A percentile compares a stretch with the other conserved stretches of the same genome.
phyloP scores from a whole-genome alignment of 306 rosid species.

The Castanopsis chinensis region DNA sequence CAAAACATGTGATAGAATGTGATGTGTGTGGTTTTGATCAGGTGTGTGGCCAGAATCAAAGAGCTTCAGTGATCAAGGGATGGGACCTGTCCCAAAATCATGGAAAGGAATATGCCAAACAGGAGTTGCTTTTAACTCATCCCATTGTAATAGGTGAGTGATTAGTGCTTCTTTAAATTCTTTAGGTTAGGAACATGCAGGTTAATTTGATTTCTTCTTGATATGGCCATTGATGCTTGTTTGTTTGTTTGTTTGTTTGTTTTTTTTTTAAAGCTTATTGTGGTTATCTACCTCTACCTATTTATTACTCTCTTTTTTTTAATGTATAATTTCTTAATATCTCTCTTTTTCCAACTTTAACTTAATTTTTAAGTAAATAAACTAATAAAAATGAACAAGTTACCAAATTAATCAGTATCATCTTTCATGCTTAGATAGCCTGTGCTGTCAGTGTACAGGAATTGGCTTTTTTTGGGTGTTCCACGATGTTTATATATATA shows the following conservation, averaged over 20 bases:
- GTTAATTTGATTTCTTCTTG: too few relatives aligned
- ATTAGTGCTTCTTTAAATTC: neutral
- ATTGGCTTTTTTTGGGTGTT: neutral
- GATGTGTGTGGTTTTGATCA: slow-evolving; percentile 18
- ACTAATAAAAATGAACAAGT: too few relatives aligned
- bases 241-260: too few relatives aligned
- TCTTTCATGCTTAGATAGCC: neutral
- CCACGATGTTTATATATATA: neutral
- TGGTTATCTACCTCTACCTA: too few relatives aligned
- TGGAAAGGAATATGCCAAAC: slow-evolving; percentile 81
- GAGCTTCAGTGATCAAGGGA: slow-evolving; percentile 76
- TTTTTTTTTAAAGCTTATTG: too few relatives aligned
- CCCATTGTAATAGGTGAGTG: slow-evolving; percentile 61
- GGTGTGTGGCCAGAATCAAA: slow-evolving; percentile 90
- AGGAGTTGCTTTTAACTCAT: slow-evolving; percentile 58
- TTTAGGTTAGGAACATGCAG: too few relatives aligned
- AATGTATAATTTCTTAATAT: too few relatives aligned
- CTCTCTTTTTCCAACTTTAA: too few relatives aligned
- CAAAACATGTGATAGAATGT: neutral
- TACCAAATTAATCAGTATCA: neutral
- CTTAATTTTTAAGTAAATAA: too few relatives aligned
- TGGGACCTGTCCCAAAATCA: slow-evolving; percentile 65
- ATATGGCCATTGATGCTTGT: too few relatives aligned
- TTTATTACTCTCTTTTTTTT: too few relatives aligned
- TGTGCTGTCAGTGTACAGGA: neutral